Evolutionary conservation across 495 filamentous ascomycete genomes (phyloP), one percentile per base, ranked within the genome.

Genomic region (Beverwykella pulmonaria): DNA sequence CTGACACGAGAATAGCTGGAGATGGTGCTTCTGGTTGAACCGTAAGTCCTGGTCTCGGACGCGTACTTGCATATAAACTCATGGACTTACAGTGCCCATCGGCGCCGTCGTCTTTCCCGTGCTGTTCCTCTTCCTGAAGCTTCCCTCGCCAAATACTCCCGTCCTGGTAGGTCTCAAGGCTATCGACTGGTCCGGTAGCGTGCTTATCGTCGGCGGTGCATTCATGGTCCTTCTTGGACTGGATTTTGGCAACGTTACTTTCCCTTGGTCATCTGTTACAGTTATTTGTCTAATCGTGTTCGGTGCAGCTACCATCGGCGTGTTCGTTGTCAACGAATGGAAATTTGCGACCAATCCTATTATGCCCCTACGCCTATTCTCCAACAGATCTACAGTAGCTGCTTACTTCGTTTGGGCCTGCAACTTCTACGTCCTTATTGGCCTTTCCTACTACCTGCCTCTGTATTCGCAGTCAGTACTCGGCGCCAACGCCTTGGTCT

Each of bases 161-260:
- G 8, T 70, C 48, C 7, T 22, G 36, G 48, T 9, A 30, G 68
- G 70, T 39, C 23, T 73, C 3, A 52, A 53, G 32, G 70, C 63
- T n/a, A 61, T 73, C n/a, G 70, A 73, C 60, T 73, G 70, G 70
- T 12, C 58, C 22, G 70, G 70, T n/a, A 32, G 41, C 14, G 6
- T 59, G 6, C n/a, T 46, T 5, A 52, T 73, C 22, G 39, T 71
- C 34, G 70, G 62, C 22, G 68, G 30, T 23, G 46, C 47, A 15
- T 26, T 70, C 14, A 70, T 73, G 63, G 17, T 73, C 22, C 63
- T 73, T 9, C 44, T 73, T 4, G 70, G 70, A 3, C 59, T 73
- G 5, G 46, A 73, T 29, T 67, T 59, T 50, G 70, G 70, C 10
- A 53, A 59, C 3, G 60, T 63, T 14, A 59, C 30, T 9, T 60